Conservation (phyloP, 345 rosid genomes). For the Eucalyptus polyanthemos region DNA sequence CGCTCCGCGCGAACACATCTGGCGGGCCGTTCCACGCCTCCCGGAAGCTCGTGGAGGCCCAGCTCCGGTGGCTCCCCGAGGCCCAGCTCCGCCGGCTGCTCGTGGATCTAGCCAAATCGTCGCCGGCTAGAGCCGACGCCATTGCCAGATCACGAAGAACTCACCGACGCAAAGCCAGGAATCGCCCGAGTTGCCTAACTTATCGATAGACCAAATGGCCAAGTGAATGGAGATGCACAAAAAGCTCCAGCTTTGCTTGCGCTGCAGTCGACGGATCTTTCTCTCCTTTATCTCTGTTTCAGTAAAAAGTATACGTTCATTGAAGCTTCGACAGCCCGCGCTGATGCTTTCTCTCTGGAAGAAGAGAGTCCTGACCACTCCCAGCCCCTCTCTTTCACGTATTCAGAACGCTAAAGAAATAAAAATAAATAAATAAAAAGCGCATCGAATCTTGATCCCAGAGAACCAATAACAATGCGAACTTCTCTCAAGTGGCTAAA, state of each 20-base stretch:
- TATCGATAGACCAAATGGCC: neutral
- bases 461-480: neutral
- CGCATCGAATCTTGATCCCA: neutral
- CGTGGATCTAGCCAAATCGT: conserved; percentile 44
- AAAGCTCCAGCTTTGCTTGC: neutral
- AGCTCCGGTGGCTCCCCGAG: conserved; percentile 36
- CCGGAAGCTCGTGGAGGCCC: conserved; percentile 29
- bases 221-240: neutral
- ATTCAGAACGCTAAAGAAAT: neutral
- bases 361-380: neutral
- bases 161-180: neutral
- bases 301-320: neutral
- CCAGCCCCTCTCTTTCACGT: neutral
- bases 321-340: neutral
- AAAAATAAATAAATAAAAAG: neutral
- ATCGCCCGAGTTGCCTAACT: neutral
- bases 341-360: neutral
- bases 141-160: neutral
- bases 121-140: conserved; percentile 34
- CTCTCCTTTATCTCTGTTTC: neutral
- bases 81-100: conserved; percentile 38
- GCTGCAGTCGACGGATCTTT: neutral
- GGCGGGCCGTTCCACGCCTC: conserved; percentile 28
- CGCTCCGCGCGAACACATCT: conserved; percentile 26
- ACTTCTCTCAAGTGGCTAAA: neutral